A percentile compares a stretch with the other conserved stretches of the same genome.
These are phyloP conservation scores for Hippophae gyantsensis DNA, from an alignment of 306 rosid genomes.

Conservation along the genomic window DNA sequence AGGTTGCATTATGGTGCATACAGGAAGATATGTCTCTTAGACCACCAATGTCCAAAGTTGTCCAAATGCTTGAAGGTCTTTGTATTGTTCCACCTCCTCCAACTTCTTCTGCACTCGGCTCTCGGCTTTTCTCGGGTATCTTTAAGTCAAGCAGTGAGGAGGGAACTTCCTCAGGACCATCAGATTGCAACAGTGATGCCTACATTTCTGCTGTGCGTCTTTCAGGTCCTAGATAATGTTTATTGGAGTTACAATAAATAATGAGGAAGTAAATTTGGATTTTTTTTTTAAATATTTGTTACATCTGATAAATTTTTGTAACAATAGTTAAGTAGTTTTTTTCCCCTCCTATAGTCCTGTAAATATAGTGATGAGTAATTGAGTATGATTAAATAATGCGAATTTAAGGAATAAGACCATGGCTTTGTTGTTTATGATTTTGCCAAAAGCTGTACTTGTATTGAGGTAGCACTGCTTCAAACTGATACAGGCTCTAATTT, in stretches of 20 bases:
- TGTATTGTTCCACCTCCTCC: conserved; percentile 57
- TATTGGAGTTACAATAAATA: not conserved
- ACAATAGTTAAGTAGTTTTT: too few relatives aligned
- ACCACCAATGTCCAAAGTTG: conserved; percentile 82
- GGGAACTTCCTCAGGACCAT: conserved; percentile 69
- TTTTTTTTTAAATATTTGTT: too few relatives aligned
- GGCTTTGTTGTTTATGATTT: too few relatives aligned
- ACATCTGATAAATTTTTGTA: too few relatives aligned
- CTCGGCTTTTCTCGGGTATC: conserved; percentile 40
- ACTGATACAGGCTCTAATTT: too few relatives aligned
- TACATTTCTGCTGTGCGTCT: conserved; percentile 62
- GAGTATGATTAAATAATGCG: too few relatives aligned
- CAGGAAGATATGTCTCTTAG: conserved; percentile 79
- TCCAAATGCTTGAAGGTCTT: conserved; percentile 87
- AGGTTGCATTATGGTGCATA: conserved; percentile 83
- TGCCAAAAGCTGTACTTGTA: too few relatives aligned
- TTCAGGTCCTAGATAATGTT: conserved; percentile 72
- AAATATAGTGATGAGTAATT: too few relatives aligned
- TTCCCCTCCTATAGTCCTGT: too few relatives aligned
- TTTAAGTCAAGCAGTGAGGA: conserved; percentile 48
- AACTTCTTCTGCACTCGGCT: conserved; percentile 35
- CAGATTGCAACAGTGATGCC: conserved; percentile 59
- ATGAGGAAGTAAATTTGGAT: too few relatives aligned
- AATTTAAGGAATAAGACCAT: too few relatives aligned
- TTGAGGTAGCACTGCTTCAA: too few relatives aligned